phyloP scores from a whole-genome alignment of 73 alveolate species.

The Paramecium bursaria region DNA sequence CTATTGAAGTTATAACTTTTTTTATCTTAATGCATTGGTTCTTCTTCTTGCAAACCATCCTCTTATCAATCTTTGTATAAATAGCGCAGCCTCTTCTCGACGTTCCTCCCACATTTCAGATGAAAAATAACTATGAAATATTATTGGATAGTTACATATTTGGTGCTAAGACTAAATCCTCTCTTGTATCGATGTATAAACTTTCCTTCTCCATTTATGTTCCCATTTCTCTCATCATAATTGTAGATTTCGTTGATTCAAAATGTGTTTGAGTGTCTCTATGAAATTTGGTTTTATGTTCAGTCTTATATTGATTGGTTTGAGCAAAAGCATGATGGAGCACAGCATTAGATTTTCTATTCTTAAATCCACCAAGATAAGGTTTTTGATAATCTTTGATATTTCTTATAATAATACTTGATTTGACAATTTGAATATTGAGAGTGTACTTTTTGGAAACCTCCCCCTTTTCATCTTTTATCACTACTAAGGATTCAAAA shows the following conservation, averaged over 20 bases:
- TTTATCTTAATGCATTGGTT: conserved; percentile 79
- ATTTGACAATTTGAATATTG: conserved; percentile 52
- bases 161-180: conserved; percentile 87
- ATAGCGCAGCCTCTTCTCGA: conserved; percentile 93
- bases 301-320: conserved; percentile 78
- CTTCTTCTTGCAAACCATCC: conserved; percentile 91
- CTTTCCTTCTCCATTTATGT: conserved; percentile 98
- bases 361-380: conserved; percentile 78
- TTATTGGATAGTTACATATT: conserved; percentile 61
- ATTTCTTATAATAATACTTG: conserved; percentile 1
- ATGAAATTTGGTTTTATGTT: conserved; percentile 73
- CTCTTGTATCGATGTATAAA: conserved; percentile 85
- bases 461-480: conserved; percentile 71
- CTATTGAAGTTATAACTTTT: conserved; percentile 89
- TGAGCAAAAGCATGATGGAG: conserved; percentile 86
- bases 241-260: conserved; percentile 95
- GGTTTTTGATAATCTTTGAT: conserved; percentile 56
- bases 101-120: conserved; percentile 95
- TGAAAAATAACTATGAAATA: conserved; percentile 79
- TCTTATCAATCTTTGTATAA: conserved; percentile 82
- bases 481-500: conserved; percentile 59
- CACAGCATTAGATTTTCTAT: conserved; percentile 75
- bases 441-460: conserved; percentile 59
- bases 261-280: conserved; percentile 93
- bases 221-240: conserved; percentile 97